A percentile compares a stretch with the other conserved stretches of the same genome.
Conservation (phyloP, 2,329 filamentous ascomycete species). For the Sordariomycetes sp. region DNA sequence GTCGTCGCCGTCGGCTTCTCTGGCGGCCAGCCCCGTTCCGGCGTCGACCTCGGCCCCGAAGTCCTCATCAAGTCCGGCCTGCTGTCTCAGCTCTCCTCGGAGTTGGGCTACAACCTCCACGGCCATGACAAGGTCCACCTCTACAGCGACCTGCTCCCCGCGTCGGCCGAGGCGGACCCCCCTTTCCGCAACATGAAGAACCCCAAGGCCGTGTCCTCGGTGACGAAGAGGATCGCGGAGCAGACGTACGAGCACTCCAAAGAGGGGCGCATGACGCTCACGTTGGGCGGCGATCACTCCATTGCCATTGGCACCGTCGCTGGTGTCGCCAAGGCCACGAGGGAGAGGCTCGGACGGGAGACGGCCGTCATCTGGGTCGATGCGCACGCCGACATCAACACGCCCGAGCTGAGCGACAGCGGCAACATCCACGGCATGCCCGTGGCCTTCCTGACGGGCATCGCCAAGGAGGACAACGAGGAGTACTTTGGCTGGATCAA, state of each 20-base stretch:
- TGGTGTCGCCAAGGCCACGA: slow-evolving; percentile 76
- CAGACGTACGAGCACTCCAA: slow-evolving; percentile 84
- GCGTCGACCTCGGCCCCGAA: slow-evolving; percentile 83
- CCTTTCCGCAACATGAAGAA: slow-evolving; percentile 92
- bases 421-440: slow-evolving; percentile 99
- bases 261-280: slow-evolving; percentile 79
- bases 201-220: slow-evolving; percentile 74
- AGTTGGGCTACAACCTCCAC: slow-evolving; percentile 81
- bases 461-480: slow-evolving; percentile 66
- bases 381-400: slow-evolving; percentile 96
- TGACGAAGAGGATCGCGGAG: slow-evolving; percentile 68
- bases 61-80: slow-evolving; percentile 85
- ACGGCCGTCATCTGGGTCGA: slow-evolving; percentile 98
- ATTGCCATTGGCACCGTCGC: slow-evolving; percentile 92
- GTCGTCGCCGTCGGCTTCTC: slow-evolving; percentile 95
- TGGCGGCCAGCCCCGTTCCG: slow-evolving; percentile 88
- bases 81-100: slow-evolving; percentile 70
- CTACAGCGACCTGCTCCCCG: slow-evolving; percentile 67
- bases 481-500: slow-evolving; percentile 87
- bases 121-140: slow-evolving; percentile 76
- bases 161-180: slow-evolving; percentile 60
- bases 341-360: slow-evolving; percentile 73
- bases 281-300: slow-evolving; percentile 90
- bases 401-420: slow-evolving; percentile 77
- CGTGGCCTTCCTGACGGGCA: slow-evolving; percentile 79